Evolutionary conservation across 306 rosid species (phyloP), one percentile per base, ranked within the genome.

Genomic region (Argentina anserina): DNA sequence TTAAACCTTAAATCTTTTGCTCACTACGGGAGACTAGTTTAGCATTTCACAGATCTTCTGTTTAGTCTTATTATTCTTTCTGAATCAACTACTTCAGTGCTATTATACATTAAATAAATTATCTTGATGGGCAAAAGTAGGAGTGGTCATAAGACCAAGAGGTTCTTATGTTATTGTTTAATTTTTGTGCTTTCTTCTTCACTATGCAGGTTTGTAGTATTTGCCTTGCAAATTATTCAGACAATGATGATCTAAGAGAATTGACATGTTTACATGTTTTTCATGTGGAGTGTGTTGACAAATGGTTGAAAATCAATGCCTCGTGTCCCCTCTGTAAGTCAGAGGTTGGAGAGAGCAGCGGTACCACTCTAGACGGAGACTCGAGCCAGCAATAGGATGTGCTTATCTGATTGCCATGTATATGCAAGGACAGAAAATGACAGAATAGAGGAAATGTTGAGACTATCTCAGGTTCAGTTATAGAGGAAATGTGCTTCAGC

Each of bases 241-340:
- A 89, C 43, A 67, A 85, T 50, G 95, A 89, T 43, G 95, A 89
- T 75, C 87, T 89, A 63, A 75, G 88, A 75, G 95, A 89, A 80
- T 63, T 89, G 67, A 88, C 91, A 14, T 89, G 95, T 80, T n/a
- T 50, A 50, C 95, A 89, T 70, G 86, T 89, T 76, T 89, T 89
- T 39, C 95, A 89, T 8, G 81, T 87, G 3, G 87, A 64, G 36
- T 89, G 95, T 62, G 87, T 89, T 9, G 95, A 89, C 81, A 87
- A 86, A 86, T 90, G 92, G 92, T 82, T 87, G 56, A 90, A 90
- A 84, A 87, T 90, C 80, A 90, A 87, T 63, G 89, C 90, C n/a
- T 79, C 82, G 0, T 90, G 96, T 25, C 96, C 96, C 28, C 90
- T 90, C 41, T 90, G 96, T 83, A 86, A 90, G 79, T 78, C 65